phyloP scores from a whole-genome alignment of 305 asterid species.

The Galium porrigens region DNA sequence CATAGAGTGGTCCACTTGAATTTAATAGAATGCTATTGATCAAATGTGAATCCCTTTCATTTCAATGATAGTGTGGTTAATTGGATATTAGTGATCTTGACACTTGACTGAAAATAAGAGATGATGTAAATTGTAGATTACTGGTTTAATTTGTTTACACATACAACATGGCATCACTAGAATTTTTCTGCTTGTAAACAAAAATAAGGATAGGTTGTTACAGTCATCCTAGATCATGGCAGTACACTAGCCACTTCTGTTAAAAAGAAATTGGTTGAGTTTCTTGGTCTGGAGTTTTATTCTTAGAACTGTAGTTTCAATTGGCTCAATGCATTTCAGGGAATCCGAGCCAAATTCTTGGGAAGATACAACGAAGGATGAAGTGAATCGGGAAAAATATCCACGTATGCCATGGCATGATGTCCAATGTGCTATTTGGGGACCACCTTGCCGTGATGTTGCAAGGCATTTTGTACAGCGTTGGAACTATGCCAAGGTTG shows the following conservation, averaged over 20 bases:
- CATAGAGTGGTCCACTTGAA: neutral
- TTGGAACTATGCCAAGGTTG: slow-evolving; percentile 95
- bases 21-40: no score
- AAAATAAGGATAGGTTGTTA: neutral
- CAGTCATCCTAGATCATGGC: neutral
- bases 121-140: no score
- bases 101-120: neutral
- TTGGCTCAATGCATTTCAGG: slow-evolving; percentile 26
- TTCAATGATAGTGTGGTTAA: slow-evolving; percentile 4
- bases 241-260: neutral
- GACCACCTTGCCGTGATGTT: slow-evolving; percentile 85
- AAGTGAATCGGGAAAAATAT: slow-evolving; percentile 59
- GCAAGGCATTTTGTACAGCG: slow-evolving; percentile 97
- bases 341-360: slow-evolving; percentile 96
- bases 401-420: slow-evolving; percentile 99
- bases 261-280: neutral
- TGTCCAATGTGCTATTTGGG: slow-evolving; percentile 97
- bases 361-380: slow-evolving; percentile 96
- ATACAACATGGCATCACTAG: no score
- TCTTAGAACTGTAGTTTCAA: slow-evolving; percentile 10
- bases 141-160: no score
- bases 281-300: neutral
- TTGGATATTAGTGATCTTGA: neutral
- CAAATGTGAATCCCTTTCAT: neutral
- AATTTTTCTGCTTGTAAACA: no score